These are phyloP conservation scores for Hemisphaericaspora subhashii DNA, from an alignment of 1,139 yeast species.

Conservation along the genomic window DNA sequence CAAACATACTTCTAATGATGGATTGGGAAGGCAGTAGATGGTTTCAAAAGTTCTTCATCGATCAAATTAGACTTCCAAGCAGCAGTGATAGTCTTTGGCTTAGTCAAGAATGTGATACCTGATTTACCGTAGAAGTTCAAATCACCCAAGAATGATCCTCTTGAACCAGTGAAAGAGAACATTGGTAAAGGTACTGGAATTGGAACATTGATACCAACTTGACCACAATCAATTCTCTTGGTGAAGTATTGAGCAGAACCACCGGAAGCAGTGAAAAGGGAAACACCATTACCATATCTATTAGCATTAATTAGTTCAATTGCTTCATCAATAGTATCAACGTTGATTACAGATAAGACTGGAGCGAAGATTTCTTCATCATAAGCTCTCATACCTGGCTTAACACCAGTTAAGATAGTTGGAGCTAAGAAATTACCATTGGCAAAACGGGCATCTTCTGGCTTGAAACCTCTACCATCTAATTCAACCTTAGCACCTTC, in stretches of 20 bases:
- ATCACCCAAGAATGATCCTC: slow-evolving; percentile 76
- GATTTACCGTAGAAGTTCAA: slow-evolving; percentile 79
- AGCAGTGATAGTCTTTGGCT: slow-evolving; percentile 73
- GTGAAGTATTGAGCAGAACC: slow-evolving; percentile 69
- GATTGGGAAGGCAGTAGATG: slow-evolving; percentile 69
- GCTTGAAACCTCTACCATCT: slow-evolving; percentile 61
- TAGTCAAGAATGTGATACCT: slow-evolving; percentile 70
- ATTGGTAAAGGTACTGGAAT: slow-evolving; percentile 85
- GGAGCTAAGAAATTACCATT: slow-evolving; percentile 79
- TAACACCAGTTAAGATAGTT: slow-evolving; percentile 62
- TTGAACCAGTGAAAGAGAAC: slow-evolving; percentile 80
- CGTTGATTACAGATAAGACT: slow-evolving; percentile 63
- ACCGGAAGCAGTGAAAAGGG: slow-evolving; percentile 71
- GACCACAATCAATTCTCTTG: slow-evolving; percentile 72
- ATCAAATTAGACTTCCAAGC: slow-evolving; percentile 66
- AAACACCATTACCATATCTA: slow-evolving; percentile 73
- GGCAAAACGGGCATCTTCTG: slow-evolving; percentile 46
- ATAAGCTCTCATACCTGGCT: slow-evolving; percentile 70
- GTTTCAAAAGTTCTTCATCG: slow-evolving; percentile 45
- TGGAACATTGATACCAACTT: slow-evolving; percentile 79
- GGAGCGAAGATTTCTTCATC: slow-evolving; percentile 81
- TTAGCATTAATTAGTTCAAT: slow-evolving; percentile 63
- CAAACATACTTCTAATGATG: neutral
- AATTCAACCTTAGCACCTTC: slow-evolving; percentile 61
- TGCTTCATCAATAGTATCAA: slow-evolving; percentile 72